Base-by-base conservation (phyloP, 352 stramenopile species). In the Blastocystis sp. region DNA sequence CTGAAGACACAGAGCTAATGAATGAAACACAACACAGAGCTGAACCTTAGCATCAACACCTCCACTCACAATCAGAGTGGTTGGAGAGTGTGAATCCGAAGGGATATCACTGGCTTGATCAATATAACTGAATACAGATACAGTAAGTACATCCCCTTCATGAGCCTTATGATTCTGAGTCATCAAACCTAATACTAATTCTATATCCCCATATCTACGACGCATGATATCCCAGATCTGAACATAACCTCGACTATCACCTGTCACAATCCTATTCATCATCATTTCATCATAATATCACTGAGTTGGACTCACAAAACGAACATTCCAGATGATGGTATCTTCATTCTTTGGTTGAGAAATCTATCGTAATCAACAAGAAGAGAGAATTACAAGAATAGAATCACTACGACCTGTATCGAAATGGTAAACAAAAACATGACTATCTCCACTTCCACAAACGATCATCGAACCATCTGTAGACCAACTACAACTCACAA, bases 131-230 rank as follows among this genome's bases (percentile, higher is more conserved):
- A 78, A 78, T 19, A 86, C 37, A 43, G 54, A 77, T 19, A 86
- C 19, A 7, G 74, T 77, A 43, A 86, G 74, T 0, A 86, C 74
- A 29, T 86, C 74, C 11, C 46, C 39, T 43, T 86, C 74, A 24
- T 86, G 74, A 9, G 54, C 59, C 32, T 54, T 74, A 35, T 73
- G 71, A 14, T n/a, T 78, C 14, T 74, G 39, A 19, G 9, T 6
- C 59, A 77, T 46, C 0, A 86, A 1, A 12, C 66, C n/a, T n/a
- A n/a, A n/a, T n/a, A n/a, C n/a, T n/a, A n/a, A n/a, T n/a, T n/a
- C n/a, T n/a, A n/a, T n/a, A n/a, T n/a, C n/a, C n/a, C 21, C 7
- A 12, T 65, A 11, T 52, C 39, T 37, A 46, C 54, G 63, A 16
- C 39, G 29, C 1, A 12, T 21, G 14, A 74, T 43, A 32, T 86